These are phyloP conservation scores for Bruguiera sexangula DNA, from an alignment of 345 rosid species.

Conservation along the genomic window DNA sequence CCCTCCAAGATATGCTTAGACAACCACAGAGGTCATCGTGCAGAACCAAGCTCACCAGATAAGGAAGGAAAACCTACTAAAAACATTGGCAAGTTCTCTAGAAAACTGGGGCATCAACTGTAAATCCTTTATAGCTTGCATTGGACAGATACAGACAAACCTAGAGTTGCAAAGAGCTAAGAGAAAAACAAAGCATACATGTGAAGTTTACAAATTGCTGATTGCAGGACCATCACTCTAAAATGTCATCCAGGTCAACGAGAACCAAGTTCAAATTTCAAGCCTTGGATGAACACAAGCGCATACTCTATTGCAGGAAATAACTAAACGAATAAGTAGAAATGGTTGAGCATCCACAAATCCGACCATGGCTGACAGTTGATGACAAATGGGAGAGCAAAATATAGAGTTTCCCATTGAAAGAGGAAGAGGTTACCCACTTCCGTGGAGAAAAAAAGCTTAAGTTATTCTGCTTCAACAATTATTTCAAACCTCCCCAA, in stretches of 20 bases:
- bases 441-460: not conserved
- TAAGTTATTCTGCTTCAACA: not conserved
- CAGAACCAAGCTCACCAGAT: not conserved
- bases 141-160: too few relatives aligned
- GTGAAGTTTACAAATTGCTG: too few relatives aligned
- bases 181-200: too few relatives aligned
- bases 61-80: not conserved
- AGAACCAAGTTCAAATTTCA: not conserved
- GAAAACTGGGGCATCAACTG: not conserved
- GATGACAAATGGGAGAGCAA: not conserved
- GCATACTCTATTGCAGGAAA: too few relatives aligned
- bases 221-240: not conserved
- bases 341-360: too few relatives aligned
- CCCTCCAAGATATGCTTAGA: not conserved
- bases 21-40: not conserved
- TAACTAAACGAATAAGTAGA: too few relatives aligned
- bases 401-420: not conserved
- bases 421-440: not conserved
- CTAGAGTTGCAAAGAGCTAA: too few relatives aligned
- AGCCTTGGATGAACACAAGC: too few relatives aligned
- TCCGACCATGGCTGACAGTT: not conserved
- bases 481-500: not conserved
- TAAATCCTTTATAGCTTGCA: too few relatives aligned
- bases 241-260: not conserved
- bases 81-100: not conserved